These are phyloP conservation scores for Macrotyloma uniflorum DNA, from an alignment of 306 rosid genomes.

Conservation along the genomic window DNA sequence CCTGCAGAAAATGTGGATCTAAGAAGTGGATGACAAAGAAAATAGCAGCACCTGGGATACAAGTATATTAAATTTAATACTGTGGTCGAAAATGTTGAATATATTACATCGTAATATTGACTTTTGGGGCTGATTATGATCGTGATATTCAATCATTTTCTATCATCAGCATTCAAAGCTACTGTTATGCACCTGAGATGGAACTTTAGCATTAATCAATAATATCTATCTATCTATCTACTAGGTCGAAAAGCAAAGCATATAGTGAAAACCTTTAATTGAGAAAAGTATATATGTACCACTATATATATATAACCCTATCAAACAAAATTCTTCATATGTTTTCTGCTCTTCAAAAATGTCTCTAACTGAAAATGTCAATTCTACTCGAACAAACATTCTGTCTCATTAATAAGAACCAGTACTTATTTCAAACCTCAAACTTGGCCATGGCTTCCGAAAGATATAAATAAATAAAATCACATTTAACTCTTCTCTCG, in stretches of 20 bases:
- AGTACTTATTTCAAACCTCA: neutral
- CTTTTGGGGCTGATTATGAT: constrained; percentile 23
- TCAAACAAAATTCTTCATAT: neutral
- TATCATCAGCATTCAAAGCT: neutral
- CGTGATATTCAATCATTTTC: neutral
- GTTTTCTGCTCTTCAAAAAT: neutral
- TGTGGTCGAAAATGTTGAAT: neutral
- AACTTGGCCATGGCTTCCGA: neutral
- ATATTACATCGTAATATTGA: constrained; percentile 25
- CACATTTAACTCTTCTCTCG: neutral
- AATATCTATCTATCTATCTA: neutral
- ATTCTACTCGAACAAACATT: neutral
- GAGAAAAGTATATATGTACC: neutral
- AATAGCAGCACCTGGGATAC: neutral
- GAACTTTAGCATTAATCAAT: neutral
- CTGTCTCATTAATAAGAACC: neutral
- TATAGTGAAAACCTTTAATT: neutral
- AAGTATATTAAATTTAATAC: neutral
- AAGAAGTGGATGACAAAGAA: neutral
- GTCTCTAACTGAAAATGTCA: neutral
- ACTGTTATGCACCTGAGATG: constrained; percentile 1
- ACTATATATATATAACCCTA: neutral
- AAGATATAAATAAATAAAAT: neutral
- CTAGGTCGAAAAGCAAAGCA: neutral
- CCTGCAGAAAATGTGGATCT: constrained; percentile 29